phyloP scores from a whole-genome alignment of 768 basidiomycete species.

The Russula earlei region DNA sequence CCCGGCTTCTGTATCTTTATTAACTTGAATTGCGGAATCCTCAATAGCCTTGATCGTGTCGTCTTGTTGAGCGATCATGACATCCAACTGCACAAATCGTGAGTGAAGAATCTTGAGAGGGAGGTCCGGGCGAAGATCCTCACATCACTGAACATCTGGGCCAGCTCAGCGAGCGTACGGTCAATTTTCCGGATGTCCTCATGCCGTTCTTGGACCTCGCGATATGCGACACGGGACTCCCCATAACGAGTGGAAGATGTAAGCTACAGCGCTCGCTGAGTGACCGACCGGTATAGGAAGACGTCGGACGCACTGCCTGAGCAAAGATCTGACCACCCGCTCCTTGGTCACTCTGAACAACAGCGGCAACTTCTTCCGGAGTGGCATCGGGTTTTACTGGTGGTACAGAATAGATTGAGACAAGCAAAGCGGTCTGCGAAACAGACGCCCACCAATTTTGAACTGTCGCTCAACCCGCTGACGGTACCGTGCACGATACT shows the following conservation, averaged over 20 bases:
- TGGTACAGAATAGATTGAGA: background rate
- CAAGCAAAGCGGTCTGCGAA: background rate
- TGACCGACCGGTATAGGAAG: background rate
- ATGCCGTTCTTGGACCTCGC: slow-evolving; percentile 85
- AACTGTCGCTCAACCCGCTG: slow-evolving; percentile 80
- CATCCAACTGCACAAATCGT: slow-evolving; percentile 51
- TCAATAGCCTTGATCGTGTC: slow-evolving; percentile 60
- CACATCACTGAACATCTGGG: slow-evolving; percentile 81
- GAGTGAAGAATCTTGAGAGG: background rate
- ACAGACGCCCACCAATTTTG: slow-evolving; percentile 54
- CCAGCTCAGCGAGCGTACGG: slow-evolving; percentile 78
- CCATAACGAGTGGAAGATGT: slow-evolving; percentile 73
- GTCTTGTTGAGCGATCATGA: slow-evolving; percentile 72
- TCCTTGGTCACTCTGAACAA: slow-evolving; percentile 75
- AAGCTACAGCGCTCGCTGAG: slow-evolving; percentile 36
- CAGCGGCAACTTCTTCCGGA: slow-evolving; percentile 76
- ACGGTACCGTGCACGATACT: slow-evolving; percentile 69
- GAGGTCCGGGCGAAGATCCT: slow-evolving; percentile 17
- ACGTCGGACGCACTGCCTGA: slow-evolving; percentile 52
- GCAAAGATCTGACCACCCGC: slow-evolving; percentile 73
- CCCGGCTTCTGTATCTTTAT: slow-evolving; percentile 64
- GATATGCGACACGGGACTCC: slow-evolving; percentile 70
- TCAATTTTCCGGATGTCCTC: slow-evolving; percentile 81
- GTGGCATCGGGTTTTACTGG: slow-evolving; percentile 89
- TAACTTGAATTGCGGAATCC: slow-evolving; percentile 49